Percentiles rank a stretch among this genome's conserved stretches.
These are phyloP conservation scores for Leersia perrieri DNA, from an alignment of 176 grass and related monocot species.

Conservation along the genomic window DNA sequence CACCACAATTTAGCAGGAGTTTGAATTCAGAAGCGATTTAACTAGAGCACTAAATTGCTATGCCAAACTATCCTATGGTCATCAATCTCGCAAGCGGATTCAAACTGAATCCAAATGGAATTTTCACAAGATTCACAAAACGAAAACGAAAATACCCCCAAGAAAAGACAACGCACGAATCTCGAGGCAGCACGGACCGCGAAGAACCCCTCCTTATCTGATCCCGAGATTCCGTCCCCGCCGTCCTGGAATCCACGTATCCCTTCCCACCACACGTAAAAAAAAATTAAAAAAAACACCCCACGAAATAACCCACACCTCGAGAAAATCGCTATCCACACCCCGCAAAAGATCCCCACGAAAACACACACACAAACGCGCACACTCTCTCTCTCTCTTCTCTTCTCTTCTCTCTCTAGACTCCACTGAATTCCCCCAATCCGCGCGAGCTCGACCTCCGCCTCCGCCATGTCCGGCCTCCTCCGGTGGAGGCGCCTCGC, in stretches of 20 bases:
- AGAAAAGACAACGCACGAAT: neutral
- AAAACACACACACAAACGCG: neutral
- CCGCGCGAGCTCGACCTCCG: slow-evolving; percentile 17
- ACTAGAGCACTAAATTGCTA: too few relatives aligned
- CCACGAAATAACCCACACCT: neutral
- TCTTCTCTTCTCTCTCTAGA: neutral
- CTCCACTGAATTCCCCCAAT: neutral
- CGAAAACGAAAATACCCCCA: neutral
- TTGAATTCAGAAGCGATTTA: neutral
- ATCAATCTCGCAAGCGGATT: too few relatives aligned
- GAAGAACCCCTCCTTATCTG: slow-evolving; percentile 36
- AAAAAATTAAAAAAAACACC: neutral
- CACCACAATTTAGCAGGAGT: too few relatives aligned
- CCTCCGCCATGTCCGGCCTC: slow-evolving; percentile 64
- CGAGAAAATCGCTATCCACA: slow-evolving; percentile 39
- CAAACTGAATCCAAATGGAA: neutral
- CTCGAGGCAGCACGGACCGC: neutral
- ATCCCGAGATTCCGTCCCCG: slow-evolving; percentile 2
- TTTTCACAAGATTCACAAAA: neutral
- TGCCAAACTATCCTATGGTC: too few relatives aligned
- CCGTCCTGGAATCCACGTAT: slow-evolving; percentile 10
- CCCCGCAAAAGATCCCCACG: slow-evolving; percentile 30
- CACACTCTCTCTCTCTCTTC: neutral
- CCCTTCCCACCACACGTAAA: slow-evolving; percentile 18
- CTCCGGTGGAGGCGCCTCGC: slow-evolving; percentile 81